Evolutionary conservation across 352 stramenopile species (phyloP).

Genomic region (Globisporangium nodosum): DNA sequence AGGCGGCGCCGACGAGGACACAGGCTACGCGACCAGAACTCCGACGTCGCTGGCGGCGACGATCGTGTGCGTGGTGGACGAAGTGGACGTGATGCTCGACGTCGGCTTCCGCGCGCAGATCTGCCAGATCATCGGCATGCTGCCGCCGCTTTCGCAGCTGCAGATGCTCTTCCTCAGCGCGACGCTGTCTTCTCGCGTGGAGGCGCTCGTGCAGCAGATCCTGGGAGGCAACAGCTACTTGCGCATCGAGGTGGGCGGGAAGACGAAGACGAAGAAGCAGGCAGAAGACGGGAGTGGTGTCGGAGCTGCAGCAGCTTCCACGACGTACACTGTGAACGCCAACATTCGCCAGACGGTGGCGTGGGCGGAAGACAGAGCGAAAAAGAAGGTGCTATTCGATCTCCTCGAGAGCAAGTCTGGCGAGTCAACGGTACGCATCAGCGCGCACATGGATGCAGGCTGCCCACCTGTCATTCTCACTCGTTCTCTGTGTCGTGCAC

Average conservation of each 20-base stretch:
- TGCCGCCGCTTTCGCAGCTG: constrained; percentile 17
- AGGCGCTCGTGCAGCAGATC: constrained; percentile 31
- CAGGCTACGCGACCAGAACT: background rate
- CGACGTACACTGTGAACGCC: constrained; percentile 21
- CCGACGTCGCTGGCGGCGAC: constrained; percentile 20
- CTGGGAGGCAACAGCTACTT: constrained; percentile 18
- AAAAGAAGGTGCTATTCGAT: constrained; percentile 53
- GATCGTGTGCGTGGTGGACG: constrained; percentile 58
- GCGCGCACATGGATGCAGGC: background rate
- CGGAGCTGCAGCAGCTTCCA: background rate
- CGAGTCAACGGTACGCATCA: constrained; percentile 40
- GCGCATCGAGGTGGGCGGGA: constrained; percentile 25
- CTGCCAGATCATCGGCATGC: constrained; percentile 32
- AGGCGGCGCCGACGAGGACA: background rate
- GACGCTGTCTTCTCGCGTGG: constrained; percentile 38
- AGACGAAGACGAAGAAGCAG: constrained; percentile 4
- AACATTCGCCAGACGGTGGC: constrained; percentile 29
- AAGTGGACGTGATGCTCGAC: constrained; percentile 73
- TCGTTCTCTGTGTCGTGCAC: background rate
- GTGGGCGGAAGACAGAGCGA: constrained; percentile 53
- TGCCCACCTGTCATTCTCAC: background rate
- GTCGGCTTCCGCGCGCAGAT: constrained; percentile 51
- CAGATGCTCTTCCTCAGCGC: constrained; percentile 64
- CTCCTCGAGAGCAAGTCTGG: constrained; percentile 24
- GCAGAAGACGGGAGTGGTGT: background rate